Conservation (phyloP, 108 stramenopile genomes). For the Cyclotella cryptica region DNA sequence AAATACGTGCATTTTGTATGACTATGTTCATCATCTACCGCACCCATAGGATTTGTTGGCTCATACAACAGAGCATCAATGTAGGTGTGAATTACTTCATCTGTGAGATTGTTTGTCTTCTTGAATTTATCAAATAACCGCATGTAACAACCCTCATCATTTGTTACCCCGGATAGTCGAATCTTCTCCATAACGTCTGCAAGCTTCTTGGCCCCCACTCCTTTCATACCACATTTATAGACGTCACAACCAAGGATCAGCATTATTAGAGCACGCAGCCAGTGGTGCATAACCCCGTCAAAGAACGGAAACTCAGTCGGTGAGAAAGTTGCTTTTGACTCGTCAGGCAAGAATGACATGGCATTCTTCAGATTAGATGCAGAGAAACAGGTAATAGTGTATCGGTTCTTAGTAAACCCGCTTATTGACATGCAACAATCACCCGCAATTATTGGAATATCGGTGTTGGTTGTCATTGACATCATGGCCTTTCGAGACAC, state of each 20-base stretch:
- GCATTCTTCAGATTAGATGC: neutral
- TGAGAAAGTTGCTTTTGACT: neutral
- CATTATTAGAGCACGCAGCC: neutral
- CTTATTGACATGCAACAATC: too few relatives aligned
- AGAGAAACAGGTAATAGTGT: neutral
- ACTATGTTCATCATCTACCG: neutral
- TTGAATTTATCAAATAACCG: neutral
- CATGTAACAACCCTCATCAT: neutral
- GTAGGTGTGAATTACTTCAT: neutral
- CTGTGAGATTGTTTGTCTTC: neutral
- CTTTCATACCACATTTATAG: neutral
- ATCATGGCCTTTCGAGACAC: neutral
- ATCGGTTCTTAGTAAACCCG: neutral
- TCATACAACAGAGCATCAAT: slow-evolving; percentile 7
- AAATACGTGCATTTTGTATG: neutral
- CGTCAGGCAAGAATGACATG: neutral
- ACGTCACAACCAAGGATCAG: slow-evolving; percentile 2
- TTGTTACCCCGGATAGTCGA: neutral
- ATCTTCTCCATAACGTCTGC: neutral
- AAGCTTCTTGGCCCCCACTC: neutral
- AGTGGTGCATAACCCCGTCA: neutral
- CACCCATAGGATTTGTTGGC: neutral
- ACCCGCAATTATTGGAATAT: slow-evolving; percentile 1
- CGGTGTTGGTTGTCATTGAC: neutral
- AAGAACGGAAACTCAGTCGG: neutral